These are phyloP conservation scores for Phoma sp. DNA, from an alignment of 2,329 filamentous ascomycete genomes.

Conservation along the genomic window DNA sequence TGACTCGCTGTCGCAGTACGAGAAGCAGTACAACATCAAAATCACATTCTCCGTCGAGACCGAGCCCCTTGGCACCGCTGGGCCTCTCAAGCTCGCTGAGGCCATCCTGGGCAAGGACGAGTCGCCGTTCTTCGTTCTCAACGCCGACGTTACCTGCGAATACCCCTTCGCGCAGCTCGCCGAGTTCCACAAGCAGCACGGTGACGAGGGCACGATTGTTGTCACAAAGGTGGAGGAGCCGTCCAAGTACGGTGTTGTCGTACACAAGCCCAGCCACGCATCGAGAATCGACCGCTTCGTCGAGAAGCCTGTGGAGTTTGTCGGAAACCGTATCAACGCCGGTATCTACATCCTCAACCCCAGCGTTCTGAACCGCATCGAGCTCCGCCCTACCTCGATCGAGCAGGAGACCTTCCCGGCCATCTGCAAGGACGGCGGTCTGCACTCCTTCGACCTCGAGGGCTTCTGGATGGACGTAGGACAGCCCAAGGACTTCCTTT, in stretches of 20 bases:
- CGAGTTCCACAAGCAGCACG: constrained; percentile 90
- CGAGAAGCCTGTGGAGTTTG: constrained; percentile 98
- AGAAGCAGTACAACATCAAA: constrained; percentile 88
- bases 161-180: constrained; percentile 92
- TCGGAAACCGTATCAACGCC: constrained; percentile 98
- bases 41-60: constrained; percentile 98
- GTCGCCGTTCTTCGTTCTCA: constrained; percentile 95
- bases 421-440: constrained; percentile 84
- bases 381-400: constrained; percentile 94
- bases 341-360: constrained; percentile 98
- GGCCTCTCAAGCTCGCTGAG: constrained; percentile 94
- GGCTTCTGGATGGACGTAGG: constrained; percentile 99
- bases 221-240: constrained; percentile 99
- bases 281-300: constrained; percentile 98
- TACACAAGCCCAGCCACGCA: constrained; percentile 91
- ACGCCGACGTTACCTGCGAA: constrained; percentile 98
- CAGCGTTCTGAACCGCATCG: constrained; percentile 86
- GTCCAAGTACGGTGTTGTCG: constrained; percentile 97
- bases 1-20: constrained; percentile 65
- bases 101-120: constrained; percentile 92
- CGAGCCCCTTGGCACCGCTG: constrained; percentile 93
- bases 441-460: constrained; percentile 95
- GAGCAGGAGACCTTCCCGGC: constrained; percentile 99
- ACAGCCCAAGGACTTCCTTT: constrained; percentile 97
- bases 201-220: constrained; percentile 94